These are phyloP conservation scores for Candida corydali DNA, from an alignment of 805 yeast genomes.

Conservation along the genomic window DNA sequence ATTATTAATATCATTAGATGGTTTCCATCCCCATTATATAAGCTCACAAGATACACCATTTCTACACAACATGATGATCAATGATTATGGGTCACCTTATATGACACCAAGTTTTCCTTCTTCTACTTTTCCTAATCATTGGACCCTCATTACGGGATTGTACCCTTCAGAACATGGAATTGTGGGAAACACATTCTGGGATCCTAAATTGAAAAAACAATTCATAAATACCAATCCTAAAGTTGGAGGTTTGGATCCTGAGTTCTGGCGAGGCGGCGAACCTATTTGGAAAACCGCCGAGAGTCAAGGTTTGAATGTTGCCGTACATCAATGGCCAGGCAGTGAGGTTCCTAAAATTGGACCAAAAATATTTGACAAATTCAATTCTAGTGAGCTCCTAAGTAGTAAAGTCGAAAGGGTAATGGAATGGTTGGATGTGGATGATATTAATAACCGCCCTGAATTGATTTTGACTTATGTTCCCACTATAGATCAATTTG, in stretches of 20 bases:
- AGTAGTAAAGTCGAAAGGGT: conserved; percentile 55
- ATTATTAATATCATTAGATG: conserved; percentile 75
- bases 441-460: conserved; percentile 52
- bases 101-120: conserved; percentile 88
- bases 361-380: conserved; percentile 58
- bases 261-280: conserved; percentile 82
- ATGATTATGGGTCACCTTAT: conserved; percentile 66
- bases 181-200: conserved; percentile 77
- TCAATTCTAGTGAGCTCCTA: conserved; percentile 59
- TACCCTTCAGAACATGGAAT: conserved; percentile 84
- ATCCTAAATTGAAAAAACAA: conserved; percentile 48
- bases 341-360: conserved; percentile 63
- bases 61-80: conserved; percentile 51
- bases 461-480: conserved; percentile 75
- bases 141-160: conserved; percentile 85
- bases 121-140: conserved; percentile 87
- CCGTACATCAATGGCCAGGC: conserved; percentile 98
- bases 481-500: conserved; percentile 76
- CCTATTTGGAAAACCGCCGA: conserved; percentile 82
- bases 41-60: conserved; percentile 65
- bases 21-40: conserved; percentile 87
- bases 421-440: conserved; percentile 71
- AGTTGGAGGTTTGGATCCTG: conserved; percentile 46
- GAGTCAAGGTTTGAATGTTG: conserved; percentile 55
- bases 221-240: conserved; percentile 62